These are phyloP conservation scores for Melampsora americana DNA, from an alignment of 1,284 basidiomycete species.

Conservation along the genomic window DNA sequence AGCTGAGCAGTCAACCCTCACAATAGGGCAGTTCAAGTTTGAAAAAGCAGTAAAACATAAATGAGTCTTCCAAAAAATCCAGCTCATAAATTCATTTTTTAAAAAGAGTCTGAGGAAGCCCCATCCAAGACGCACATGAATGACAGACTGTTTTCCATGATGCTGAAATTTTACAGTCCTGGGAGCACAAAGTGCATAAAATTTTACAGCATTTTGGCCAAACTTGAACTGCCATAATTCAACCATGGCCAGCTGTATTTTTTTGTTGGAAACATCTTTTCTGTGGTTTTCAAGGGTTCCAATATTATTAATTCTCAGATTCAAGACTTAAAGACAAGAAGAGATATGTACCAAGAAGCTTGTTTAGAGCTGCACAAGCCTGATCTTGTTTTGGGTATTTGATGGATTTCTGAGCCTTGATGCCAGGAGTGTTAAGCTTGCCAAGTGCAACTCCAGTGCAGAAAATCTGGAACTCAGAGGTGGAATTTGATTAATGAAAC, in stretches of 20 bases:
- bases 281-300: neutral
- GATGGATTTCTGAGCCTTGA: neutral
- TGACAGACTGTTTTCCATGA: no score
- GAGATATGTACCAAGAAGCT: neutral
- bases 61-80: no score
- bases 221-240: no score
- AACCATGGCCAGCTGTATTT: neutral
- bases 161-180: no score
- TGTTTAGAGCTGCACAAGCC: neutral
- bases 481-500: no score
- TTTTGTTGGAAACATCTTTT: neutral
- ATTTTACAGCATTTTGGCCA: no score
- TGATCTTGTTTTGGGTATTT: neutral
- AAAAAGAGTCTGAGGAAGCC: no score
- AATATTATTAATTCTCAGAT: neutral
- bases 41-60: no score
- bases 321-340: neutral
- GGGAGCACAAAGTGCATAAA: no score
- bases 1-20: neutral
- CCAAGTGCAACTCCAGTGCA: neutral
- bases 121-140: no score
- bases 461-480: neutral
- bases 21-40: no score
- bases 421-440: neutral
- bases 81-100: no score